Evolutionary conservation across 2,329 filamentous ascomycete genomes (phyloP).

Genomic region (Diaporthe vexans): DNA sequence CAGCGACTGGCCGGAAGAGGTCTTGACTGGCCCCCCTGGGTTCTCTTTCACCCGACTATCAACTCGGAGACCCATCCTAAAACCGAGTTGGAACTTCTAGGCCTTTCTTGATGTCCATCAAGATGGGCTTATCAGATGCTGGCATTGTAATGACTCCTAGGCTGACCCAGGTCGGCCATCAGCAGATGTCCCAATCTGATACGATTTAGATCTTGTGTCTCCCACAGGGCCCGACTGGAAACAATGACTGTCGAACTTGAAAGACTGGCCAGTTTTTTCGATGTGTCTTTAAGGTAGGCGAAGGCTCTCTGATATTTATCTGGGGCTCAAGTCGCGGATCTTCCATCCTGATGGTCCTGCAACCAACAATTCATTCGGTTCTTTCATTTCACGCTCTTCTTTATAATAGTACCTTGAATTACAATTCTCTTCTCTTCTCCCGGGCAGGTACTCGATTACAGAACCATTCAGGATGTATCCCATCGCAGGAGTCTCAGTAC

Average conservation of each 20-base stretch:
- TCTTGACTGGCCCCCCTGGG: not conserved
- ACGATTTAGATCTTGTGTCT: not conserved
- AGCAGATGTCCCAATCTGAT: constrained; percentile 21
- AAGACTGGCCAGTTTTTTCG: not conserved
- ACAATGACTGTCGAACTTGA: constrained; percentile 6
- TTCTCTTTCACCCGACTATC: not conserved
- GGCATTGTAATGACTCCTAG: not conserved
- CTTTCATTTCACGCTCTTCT: not conserved
- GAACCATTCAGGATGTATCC: constrained; percentile 34
- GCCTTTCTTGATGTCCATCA: not conserved
- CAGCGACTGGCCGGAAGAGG: not conserved
- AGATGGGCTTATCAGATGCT: not conserved
- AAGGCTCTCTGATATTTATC: constrained; percentile 23
- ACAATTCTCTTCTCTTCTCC: not conserved
- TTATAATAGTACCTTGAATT: not conserved
- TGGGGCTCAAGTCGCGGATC: not conserved
- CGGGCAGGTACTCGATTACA: constrained; percentile 28
- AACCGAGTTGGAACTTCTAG: not conserved
- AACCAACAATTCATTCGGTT: not conserved
- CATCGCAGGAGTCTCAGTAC: constrained; percentile 47
- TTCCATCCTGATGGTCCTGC: not conserved
- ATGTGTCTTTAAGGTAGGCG: not conserved
- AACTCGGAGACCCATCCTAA: not conserved
- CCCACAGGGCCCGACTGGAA: constrained; percentile 13
- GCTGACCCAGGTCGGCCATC: constrained; percentile 16